Evolutionary conservation across 768 basidiomycete species (phyloP), one percentile per base, ranked within the genome.

Genomic region (Boletus eberwhitei): DNA sequence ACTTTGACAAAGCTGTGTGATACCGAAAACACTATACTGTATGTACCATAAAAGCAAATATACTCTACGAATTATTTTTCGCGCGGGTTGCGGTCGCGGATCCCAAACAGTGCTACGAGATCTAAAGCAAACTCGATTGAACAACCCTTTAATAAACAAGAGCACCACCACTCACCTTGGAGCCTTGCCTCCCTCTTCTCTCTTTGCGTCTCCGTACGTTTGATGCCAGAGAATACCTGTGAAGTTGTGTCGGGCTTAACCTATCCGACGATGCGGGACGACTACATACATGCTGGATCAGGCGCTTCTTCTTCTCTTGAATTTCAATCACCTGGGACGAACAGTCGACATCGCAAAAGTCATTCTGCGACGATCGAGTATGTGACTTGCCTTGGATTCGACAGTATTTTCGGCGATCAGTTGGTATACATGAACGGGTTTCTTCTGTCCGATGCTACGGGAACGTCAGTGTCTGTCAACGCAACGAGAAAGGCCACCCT

Each of bases 341-440:
- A 35, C 2, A 31, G 19, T 52, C 38, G n/a, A 24, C 31, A 9
- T 54, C 21, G 39, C 24, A 14, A 31, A n/a, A 42, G 35, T 5
- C 11, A 11, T 19, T 39, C 24, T 17, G 34, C 22, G 35, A 49
- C 22, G 17, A 52, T 45, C 41, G 45, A 48, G 26, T 4, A 31
- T 13, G n/a, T 14, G n/a, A 55, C 59, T 8, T 61, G 85, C 92
- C 71, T 90, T 93, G 13, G 88, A 80, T 70, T 95, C 93, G 1
- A 94, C 86, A 0, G 93, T 95, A 61, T 93, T 79, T 61, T 93
- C 92, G 0, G 93, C 90, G 51, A 95, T 92, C 45, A 95, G 73
- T 62, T 94, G 93, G 64, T 93, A 94, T 19, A 94, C 91, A 59
- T 88, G 85, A 32, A 95, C 91, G 1, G 80, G 75, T 66, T 87